phyloP scores from a whole-genome alignment of 371 early-diverging fungal species.

The Rhizopus arrhizus region DNA sequence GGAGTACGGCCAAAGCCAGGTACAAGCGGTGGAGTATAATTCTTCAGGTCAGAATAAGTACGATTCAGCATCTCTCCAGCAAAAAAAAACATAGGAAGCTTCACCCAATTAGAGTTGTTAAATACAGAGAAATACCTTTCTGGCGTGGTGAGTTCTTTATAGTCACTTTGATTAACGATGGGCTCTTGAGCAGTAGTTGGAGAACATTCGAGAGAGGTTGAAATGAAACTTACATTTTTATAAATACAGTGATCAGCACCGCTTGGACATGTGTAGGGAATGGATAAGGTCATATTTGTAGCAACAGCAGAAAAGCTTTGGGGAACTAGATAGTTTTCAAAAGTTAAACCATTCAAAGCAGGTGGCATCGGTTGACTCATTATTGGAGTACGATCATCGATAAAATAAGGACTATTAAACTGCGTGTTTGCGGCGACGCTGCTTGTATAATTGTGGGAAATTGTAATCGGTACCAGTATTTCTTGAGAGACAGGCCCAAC shows the following conservation, averaged over 20 bases:
- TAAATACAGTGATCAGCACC: conserved; percentile 4
- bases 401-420: neutral
- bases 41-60: conserved; percentile 24
- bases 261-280: conserved; percentile 8
- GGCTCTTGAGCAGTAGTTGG: conserved; percentile 12
- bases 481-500: conserved; percentile 30
- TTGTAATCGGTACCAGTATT: conserved; percentile 8
- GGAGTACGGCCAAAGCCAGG: neutral
- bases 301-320: conserved; percentile 18
- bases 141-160: neutral
- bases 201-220: conserved; percentile 13
- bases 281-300: neutral
- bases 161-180: conserved; percentile 13
- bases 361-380: neutral
- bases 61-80: conserved; percentile 30
- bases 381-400: conserved; percentile 7
- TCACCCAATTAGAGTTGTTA: neutral
- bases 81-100: conserved; percentile 23
- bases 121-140: neutral
- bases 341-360: conserved; percentile 8
- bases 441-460: neutral
- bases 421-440: neutral
- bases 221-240: conserved; percentile 9
- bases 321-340: conserved; percentile 9
- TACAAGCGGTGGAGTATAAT: conserved; percentile 8